Evolutionary conservation across 176 grass and related monocot genomes (phyloP), one percentile per base, ranked within the genome.

Genomic region (Calamus simplicifolius): DNA sequence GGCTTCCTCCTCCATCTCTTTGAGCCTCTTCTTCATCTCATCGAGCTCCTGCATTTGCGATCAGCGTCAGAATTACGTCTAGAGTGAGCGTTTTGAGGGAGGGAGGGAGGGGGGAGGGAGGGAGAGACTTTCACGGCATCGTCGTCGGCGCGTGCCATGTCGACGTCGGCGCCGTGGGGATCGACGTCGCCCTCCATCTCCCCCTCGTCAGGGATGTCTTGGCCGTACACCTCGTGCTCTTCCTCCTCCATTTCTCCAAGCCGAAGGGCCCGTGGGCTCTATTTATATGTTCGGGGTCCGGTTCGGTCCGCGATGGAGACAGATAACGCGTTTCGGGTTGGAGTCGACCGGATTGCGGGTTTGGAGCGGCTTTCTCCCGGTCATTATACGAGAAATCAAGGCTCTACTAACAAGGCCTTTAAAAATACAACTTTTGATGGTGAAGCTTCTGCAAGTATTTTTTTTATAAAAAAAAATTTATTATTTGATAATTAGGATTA

Each of bases 1-100:
- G 14, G 86, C 81, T 58, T 85, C 86, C 62, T 89, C 86, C 67
- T 89, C 81, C 78, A 89, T 89, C 70, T 85, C 86, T 71, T 89
- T 89, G 16, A 89, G 53, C 54, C 81, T 65, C 26, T 72, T 79
- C 75, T 85, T 85, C 86, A 89, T 89, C 71, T 85, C 81, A 50
- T 85, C 81, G 18, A 89, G 86, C 59, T 85, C 86, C 63, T 89
- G 86, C 63, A 79, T 56, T 67, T 69, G 70, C 51, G 5, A 17
- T 26, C 50, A 53, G 38, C 69, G 18, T 54, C 29, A 16, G 51
- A 0, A 16, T 48, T 71, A 31, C 29, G 49, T 18, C 52, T 81
- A 81, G 70, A 63, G 58, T 61, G 78, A 75, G 71, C 73, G 61
- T 75, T 78, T 57, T 52, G 16, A 26, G 15, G 23, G 43, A 56